phyloP scores from a whole-genome alignment of 208 protist genomes.

The Zelonia costaricensis region DNA sequence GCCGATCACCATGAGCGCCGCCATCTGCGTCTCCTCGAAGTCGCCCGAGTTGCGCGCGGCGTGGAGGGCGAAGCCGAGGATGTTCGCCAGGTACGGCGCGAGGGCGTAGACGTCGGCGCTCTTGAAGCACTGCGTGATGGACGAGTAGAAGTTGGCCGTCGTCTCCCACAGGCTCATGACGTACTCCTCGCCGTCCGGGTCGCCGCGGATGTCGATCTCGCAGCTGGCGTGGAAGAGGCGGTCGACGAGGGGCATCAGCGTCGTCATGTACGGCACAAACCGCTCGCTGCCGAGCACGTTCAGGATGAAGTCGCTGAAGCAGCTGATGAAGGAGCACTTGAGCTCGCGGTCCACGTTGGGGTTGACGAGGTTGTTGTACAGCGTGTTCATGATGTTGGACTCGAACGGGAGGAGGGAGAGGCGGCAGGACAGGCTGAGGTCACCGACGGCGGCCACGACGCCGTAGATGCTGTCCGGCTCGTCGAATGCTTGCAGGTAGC shows the following conservation, averaged over 20 bases:
- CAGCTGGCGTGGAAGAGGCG: constrained; percentile 65
- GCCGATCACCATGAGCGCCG: constrained; percentile 72
- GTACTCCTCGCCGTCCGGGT: constrained; percentile 80
- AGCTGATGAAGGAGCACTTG: constrained; percentile 94
- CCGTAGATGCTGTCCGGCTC: constrained; percentile 79
- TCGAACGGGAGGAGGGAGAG: constrained; percentile 71
- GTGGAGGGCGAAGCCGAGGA: constrained; percentile 75
- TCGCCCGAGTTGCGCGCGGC: constrained; percentile 43
- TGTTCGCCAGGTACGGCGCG: constrained; percentile 61
- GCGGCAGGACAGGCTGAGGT: constrained; percentile 91
- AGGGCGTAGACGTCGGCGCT: constrained; percentile 36
- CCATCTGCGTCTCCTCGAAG: constrained; percentile 59
- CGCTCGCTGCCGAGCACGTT: constrained; percentile 80
- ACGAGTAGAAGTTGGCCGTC: constrained; percentile 69
- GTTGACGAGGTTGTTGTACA: constrained; percentile 81
- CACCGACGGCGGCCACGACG: constrained; percentile 93
- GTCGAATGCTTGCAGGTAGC: constrained; percentile 73
- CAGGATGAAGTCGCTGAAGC: constrained; percentile 96
- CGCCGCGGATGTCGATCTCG: constrained; percentile 61
- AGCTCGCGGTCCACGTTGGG: constrained; percentile 85
- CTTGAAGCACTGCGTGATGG: constrained; percentile 83
- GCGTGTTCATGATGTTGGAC: constrained; percentile 74
- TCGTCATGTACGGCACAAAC: constrained; percentile 89
- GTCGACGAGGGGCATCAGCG: constrained; percentile 81
- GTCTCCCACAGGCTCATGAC: constrained; percentile 82